Conservation (phyloP, 73 alveolate species). For the Paramecium sonneborni region DNA sequence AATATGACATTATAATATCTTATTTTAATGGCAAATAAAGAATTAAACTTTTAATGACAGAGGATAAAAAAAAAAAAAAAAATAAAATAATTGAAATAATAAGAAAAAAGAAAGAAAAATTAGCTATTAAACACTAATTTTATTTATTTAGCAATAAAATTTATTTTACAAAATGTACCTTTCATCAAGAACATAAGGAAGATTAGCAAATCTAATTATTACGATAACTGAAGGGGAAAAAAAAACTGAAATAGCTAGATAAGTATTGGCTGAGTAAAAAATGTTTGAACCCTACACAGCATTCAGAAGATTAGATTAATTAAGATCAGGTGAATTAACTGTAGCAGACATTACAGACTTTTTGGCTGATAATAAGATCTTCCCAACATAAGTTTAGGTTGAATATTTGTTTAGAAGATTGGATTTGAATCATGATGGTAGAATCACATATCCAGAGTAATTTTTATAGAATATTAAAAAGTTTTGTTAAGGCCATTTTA, state of each 20-base stretch:
- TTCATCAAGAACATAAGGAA: constrained; percentile 23
- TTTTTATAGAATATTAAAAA: not conserved
- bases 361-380: constrained; percentile 12
- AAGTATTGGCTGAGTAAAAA: not conserved
- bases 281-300: constrained; percentile 36
- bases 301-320: constrained; percentile 12
- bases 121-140: not conserved
- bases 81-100: not conserved
- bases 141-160: not conserved
- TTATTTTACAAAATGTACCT: constrained; percentile 20
- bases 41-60: no score
- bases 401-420: not conserved
- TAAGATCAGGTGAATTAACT: constrained; percentile 18
- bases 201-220: constrained; percentile 1
- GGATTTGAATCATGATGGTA: constrained; percentile 7
- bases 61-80: no score
- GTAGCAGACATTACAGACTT: not conserved
- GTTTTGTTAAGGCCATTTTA: not conserved
- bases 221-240: constrained; percentile 1
- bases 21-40: no score
- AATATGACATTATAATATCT: no score
- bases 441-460: constrained; percentile 36
- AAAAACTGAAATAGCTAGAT: not conserved
- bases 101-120: not conserved
- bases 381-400: not conserved